Conservation (phyloP, 1,284 basidiomycete genomes). For the Leccinum fallax region DNA sequence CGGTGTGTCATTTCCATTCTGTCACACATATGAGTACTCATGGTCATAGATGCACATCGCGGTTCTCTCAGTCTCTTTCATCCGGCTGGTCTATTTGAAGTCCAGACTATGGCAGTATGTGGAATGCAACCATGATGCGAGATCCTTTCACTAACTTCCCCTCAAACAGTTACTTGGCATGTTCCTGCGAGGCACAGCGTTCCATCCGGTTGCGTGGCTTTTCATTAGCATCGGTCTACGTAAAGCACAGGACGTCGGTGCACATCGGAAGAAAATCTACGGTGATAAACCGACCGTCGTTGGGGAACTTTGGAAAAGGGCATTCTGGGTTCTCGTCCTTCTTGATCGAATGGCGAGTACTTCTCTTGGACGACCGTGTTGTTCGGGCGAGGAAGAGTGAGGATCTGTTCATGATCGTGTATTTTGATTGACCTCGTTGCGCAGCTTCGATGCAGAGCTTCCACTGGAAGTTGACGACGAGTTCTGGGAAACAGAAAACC, state of each 20-base stretch:
- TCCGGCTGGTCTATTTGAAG: conserved; percentile 70
- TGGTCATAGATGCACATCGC: conserved; percentile 48
- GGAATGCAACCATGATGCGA: conserved; percentile 1
- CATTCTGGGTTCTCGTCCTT: conserved; percentile 71
- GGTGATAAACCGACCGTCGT: conserved; percentile 47
- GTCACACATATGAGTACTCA: conserved; percentile 6
- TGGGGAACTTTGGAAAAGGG: conserved; percentile 78
- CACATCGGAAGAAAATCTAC: conserved; percentile 61
- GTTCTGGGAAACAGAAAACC: conserved; percentile 67
- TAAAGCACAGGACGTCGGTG: conserved; percentile 70
- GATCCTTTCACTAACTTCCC: conserved; percentile 4
- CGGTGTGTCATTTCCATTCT: conserved; percentile 37
- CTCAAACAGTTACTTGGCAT: conserved; percentile 45
- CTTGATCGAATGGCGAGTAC: conserved; percentile 68
- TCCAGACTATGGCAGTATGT: conserved; percentile 64
- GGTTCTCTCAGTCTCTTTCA: conserved; percentile 59
- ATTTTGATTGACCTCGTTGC: conserved; percentile 12
- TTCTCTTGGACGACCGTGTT: conserved; percentile 70
- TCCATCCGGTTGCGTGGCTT: conserved; percentile 65
- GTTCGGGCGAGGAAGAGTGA: conserved; percentile 79
- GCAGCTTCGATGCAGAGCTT: conserved; percentile 75
- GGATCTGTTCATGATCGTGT: conserved; percentile 27
- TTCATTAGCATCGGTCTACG: conserved; percentile 68
- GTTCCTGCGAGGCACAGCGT: conserved; percentile 56
- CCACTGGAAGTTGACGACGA: conserved; percentile 87